Conservation (phyloP, 495 filamentous ascomycete genomes). For the Tuber calosporum region DNA sequence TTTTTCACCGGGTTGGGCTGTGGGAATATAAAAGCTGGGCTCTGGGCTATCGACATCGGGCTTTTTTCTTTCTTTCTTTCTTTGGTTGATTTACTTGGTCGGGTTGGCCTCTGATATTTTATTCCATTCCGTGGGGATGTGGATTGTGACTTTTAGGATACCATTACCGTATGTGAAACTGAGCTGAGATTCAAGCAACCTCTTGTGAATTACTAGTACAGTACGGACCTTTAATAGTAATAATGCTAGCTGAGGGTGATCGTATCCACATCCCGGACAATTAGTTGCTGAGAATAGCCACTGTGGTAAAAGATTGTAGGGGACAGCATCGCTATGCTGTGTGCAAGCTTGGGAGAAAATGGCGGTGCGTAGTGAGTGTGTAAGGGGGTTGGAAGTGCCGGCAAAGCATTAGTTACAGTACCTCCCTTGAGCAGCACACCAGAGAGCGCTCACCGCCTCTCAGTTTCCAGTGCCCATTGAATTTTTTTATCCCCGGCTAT, state of each 20-base stretch:
- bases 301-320: background rate
- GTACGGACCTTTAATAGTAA: background rate
- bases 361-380: background rate
- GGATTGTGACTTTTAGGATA: background rate
- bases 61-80: background rate
- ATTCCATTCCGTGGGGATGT: background rate
- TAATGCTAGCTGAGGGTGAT: background rate
- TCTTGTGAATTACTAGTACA: background rate
- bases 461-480: background rate
- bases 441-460: background rate
- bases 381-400: background rate
- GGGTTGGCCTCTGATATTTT: background rate
- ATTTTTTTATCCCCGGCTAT: background rate
- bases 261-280: background rate
- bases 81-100: background rate
- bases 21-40: slow-evolving; percentile 2
- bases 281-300: background rate
- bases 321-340: background rate
- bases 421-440: background rate
- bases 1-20: background rate
- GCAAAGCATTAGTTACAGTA: background rate
- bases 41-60: background rate
- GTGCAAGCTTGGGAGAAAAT: background rate
- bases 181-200: background rate
- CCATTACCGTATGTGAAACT: background rate